phyloP scores from a whole-genome alignment of 768 basidiomycete species.

The Naganishia vaughanmartiniae region DNA sequence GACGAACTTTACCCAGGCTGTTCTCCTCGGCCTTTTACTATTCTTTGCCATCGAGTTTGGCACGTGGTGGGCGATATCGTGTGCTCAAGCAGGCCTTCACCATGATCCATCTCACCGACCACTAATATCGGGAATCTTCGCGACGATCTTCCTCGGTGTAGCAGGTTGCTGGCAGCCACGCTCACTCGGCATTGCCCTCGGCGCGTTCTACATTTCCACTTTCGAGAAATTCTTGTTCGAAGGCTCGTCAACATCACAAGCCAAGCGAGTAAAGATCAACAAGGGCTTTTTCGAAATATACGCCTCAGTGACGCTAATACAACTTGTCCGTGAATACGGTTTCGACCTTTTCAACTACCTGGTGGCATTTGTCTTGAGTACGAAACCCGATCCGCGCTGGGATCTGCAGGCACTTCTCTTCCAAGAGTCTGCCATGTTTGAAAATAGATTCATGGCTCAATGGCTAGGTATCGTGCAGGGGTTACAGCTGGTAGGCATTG shows the following conservation, averaged over 20 bases:
- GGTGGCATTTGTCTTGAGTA: not conserved
- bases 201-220: too few relatives aligned
- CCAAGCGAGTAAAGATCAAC: not conserved
- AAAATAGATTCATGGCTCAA: constrained; percentile 2
- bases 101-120: not conserved
- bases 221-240: too few relatives aligned
- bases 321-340: not conserved
- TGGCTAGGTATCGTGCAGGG: constrained; percentile 6
- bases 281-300: not conserved
- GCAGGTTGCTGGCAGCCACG: too few relatives aligned
- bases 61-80: constrained; percentile 8
- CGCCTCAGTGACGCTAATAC: not conserved
- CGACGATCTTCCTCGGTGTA: not conserved
- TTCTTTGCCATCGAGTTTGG: constrained; percentile 8
- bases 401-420: not conserved
- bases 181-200: too few relatives aligned
- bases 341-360: not conserved
- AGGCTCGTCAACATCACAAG: too few relatives aligned
- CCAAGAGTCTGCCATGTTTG: constrained; percentile 10
- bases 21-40: constrained; percentile 64
- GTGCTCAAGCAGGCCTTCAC: not conserved
- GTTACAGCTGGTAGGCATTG: not conserved
- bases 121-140: not conserved
- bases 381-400: not conserved
- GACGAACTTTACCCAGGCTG: constrained; percentile 88